Evolutionary conservation across 2,329 filamentous ascomycete genomes (phyloP).

Genomic region (Didymella glomerata): DNA sequence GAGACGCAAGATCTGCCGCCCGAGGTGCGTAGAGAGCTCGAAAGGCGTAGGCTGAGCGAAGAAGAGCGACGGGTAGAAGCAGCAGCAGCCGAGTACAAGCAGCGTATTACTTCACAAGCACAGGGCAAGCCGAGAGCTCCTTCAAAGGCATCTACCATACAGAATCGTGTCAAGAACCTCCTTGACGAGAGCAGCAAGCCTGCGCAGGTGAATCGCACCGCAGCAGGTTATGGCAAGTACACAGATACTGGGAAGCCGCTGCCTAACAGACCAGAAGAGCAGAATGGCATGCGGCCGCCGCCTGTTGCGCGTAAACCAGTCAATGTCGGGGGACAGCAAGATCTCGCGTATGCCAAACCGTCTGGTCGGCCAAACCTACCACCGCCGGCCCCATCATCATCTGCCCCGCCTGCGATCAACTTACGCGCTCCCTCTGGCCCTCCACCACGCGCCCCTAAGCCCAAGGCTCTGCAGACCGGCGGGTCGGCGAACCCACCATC

Average conservation of each 20-base stretch:
- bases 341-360: conserved; percentile 42
- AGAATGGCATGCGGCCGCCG: conserved; percentile 31
- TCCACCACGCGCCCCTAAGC: conserved; percentile 65
- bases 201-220: conserved; percentile 70
- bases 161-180: conserved; percentile 87
- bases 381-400: conserved; percentile 37
- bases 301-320: conserved; percentile 60
- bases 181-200: conserved; percentile 74
- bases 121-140: conserved; percentile 54
- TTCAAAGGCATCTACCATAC: conserved; percentile 79
- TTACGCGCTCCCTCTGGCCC: conserved; percentile 45
- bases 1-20: conserved; percentile 79
- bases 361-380: conserved; percentile 35
- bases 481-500: conserved; percentile 33
- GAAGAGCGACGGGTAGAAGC: conserved; percentile 91
- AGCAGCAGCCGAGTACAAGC: conserved; percentile 87
- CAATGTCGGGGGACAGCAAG: conserved; percentile 32
- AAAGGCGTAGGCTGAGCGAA: conserved; percentile 79
- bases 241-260: conserved; percentile 61
- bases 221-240: conserved; percentile 89
- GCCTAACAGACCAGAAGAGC: conserved; percentile 43
- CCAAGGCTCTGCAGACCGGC: conserved; percentile 64
- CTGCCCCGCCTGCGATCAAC: conserved; percentile 46
- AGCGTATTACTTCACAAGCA: conserved; percentile 72
- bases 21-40: conserved; percentile 88